phyloP scores from a whole-genome alignment of 2,329 filamentous ascomycete species.

The Xylaria polymorpha region DNA sequence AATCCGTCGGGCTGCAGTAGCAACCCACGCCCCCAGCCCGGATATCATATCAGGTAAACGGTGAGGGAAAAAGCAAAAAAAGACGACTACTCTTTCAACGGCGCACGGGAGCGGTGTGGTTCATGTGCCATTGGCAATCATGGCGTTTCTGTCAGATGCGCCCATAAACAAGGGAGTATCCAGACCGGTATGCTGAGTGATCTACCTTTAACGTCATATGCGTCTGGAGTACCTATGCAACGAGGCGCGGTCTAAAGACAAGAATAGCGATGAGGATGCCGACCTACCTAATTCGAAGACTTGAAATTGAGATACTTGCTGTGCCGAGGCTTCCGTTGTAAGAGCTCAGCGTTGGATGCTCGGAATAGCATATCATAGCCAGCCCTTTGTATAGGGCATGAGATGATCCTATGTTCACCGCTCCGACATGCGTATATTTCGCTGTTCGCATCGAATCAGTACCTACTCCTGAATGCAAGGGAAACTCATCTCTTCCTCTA shows the following conservation, averaged over 20 bases:
- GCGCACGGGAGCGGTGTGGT: conserved; percentile 17
- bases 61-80: conserved; percentile 24
- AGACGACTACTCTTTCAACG: conserved; percentile 16
- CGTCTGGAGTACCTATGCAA: neutral
- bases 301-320: neutral
- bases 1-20: conserved; percentile 21
- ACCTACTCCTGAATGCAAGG: neutral
- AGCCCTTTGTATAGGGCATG: neutral
- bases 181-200: conserved; percentile 1
- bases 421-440: too few relatives aligned
- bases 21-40: neutral
- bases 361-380: neutral
- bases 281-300: neutral
- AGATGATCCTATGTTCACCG: neutral
- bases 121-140: conserved; percentile 11
- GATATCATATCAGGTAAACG: conserved; percentile 20
- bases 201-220: neutral
- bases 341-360: neutral
- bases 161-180: neutral
- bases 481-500: neutral
- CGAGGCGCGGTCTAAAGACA: conserved; percentile 4
- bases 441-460: too few relatives aligned
- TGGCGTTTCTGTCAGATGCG: conserved; percentile 19
- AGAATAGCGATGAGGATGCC: neutral
- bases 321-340: neutral